phyloP scores from a whole-genome alignment of 495 filamentous ascomycete species.

The Aspergillus bertholletiae region DNA sequence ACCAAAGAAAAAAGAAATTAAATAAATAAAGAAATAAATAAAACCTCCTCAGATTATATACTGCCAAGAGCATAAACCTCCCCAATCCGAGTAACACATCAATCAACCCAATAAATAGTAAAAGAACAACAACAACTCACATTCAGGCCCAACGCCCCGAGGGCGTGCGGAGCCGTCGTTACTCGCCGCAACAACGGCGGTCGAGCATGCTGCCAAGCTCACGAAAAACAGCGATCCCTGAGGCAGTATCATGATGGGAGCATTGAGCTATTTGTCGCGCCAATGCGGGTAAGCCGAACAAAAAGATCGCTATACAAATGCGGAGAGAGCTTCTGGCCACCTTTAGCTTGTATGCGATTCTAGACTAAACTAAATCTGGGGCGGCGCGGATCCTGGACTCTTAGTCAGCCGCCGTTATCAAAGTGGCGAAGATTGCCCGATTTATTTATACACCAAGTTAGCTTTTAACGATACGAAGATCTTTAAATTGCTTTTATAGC shows the following conservation, averaged over 20 bases:
- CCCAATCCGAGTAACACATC: neutral
- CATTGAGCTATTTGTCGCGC: slow-evolving; percentile 36
- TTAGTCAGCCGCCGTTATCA: slow-evolving; percentile 19
- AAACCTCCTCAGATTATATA: too few relatives aligned
- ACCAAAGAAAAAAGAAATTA: neutral
- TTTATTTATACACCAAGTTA: too few relatives aligned
- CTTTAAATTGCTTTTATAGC: too few relatives aligned
- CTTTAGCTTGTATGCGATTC: slow-evolving; percentile 2
- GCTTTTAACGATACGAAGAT: too few relatives aligned
- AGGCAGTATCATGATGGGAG: slow-evolving; percentile 41
- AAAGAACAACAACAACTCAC: neutral
- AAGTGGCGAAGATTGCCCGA: slow-evolving; percentile 26
- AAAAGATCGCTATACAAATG: slow-evolving; percentile 19
- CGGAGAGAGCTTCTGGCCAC: slow-evolving; percentile 18
- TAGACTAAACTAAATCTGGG: slow-evolving; percentile 11
- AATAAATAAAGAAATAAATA: too few relatives aligned
- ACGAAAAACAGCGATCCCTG: slow-evolving; percentile 37
- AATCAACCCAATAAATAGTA: neutral
- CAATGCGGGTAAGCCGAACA: slow-evolving; percentile 40
- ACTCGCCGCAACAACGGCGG: slow-evolving; percentile 29
- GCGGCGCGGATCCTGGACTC: slow-evolving; percentile 11
- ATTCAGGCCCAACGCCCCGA: slow-evolving; percentile 66
- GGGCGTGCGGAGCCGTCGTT: slow-evolving; percentile 47
- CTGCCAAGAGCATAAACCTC: too few relatives aligned
- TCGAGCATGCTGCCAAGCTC: slow-evolving; percentile 35